Evolutionary conservation across 2,329 filamentous ascomycete genomes (phyloP), one percentile per base, ranked within the genome.

Genomic region (Trichothecium roseum): DNA sequence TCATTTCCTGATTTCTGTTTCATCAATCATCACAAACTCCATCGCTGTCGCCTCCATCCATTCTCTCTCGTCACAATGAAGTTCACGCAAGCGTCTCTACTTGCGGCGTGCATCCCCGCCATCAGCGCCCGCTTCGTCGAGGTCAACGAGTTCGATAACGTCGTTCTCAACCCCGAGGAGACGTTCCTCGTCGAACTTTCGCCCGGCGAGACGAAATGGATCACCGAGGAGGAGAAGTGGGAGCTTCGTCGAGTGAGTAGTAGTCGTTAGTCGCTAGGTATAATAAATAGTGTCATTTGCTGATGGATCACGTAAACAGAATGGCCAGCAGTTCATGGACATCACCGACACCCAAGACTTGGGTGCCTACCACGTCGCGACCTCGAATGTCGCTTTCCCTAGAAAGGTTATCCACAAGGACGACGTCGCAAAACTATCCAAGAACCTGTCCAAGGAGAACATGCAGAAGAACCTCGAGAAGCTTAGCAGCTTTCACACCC

Each of bases 191-290:
- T 98, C 43, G 88, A 96, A 64, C 69, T 91, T 18, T 72, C 75
- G n/a, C 86, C 86, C 4, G 86, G 84, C 37, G 72, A 89, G 54
- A 88, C 80, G 17, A 67, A 72, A 68, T 91, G 84, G 83, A 81
- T 95, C 22, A 93, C 85, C 0, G 89, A 96, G 51, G 84, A 94
- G 26, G 79, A 95, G 64, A 98, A 96, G 62, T 95, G 89, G 87
- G 78, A 81, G 57, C 64, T 96, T 44, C 80, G 83, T 52, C 72
- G 86, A 47, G 87, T 93, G 20, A 24, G 20, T 24, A 24, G 6
- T 6, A 24, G 6, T 71, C 39, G 75, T 62, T 10, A 30, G 36
- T 4, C 30, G 6, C n/a, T n/a, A n/a, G 12, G 17, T 14, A 9
- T 15, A 13, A 13, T 34, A 8, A 7, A 6, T 8, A 42, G 32